A percentile compares a stretch with the other conserved stretches of the same genome.
Conservation (phyloP, 225 moss, liverwort and hornwort genomes). For the Climacium dendroides region DNA sequence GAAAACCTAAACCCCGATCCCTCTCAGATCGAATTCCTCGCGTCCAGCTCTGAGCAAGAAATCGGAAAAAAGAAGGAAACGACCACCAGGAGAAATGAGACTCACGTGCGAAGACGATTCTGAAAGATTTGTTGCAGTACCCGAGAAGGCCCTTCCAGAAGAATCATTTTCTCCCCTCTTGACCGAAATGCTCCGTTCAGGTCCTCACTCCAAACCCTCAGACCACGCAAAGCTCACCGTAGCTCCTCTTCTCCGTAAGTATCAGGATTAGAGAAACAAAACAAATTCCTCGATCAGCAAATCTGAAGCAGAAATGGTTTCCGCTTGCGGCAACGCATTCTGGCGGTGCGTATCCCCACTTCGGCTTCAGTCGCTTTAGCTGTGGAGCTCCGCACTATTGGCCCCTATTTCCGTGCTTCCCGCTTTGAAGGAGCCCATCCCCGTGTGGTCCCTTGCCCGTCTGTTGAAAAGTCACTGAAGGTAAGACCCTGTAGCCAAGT, state of each 20-base stretch:
- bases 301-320: not conserved
- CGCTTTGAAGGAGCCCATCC: not conserved
- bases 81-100: not conserved
- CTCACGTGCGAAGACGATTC: constrained; percentile 63
- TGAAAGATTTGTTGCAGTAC: constrained; percentile 80
- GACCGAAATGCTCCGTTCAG: not conserved
- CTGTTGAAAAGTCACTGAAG: not conserved
- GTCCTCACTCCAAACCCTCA: not conserved
- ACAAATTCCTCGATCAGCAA: not conserved
- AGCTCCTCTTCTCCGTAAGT: not conserved
- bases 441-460: not conserved
- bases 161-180: constrained; percentile 46
- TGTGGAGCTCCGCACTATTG: not conserved
- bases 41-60: not conserved
- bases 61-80: not conserved
- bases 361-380: not conserved
- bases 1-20: not conserved
- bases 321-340: not conserved
- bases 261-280: not conserved
- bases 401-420: not conserved
- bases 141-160: constrained; percentile 81
- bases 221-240: not conserved
- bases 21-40: not conserved
- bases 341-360: not conserved
- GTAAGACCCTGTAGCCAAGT: too few relatives aligned